These are phyloP conservation scores for Neurospora tetraspora DNA, from an alignment of 495 filamentous ascomycete species.

Conservation along the genomic window DNA sequence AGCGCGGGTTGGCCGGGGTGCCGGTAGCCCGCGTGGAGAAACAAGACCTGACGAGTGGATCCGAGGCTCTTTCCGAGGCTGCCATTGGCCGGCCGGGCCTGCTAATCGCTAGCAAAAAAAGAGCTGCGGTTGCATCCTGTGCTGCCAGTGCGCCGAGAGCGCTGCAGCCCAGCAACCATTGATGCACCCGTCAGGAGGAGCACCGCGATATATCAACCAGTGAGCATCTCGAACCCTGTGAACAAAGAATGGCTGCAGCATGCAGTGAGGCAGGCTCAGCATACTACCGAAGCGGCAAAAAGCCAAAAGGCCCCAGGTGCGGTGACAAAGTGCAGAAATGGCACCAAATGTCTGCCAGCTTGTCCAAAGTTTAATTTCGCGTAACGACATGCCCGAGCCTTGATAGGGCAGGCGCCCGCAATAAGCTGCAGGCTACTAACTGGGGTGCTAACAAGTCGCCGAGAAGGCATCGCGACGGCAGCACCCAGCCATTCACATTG, in stretches of 20 bases:
- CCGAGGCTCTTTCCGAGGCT: neutral
- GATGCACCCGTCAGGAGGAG: neutral
- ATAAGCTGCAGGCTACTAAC: neutral
- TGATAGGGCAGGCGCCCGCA: neutral
- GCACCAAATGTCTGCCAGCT: neutral
- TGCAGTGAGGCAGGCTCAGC: neutral
- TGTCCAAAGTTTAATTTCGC: neutral
- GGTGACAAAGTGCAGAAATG: neutral
- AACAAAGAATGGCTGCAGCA: neutral
- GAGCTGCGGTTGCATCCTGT: neutral
- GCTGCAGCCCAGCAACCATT: neutral
- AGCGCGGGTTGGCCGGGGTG: neutral
- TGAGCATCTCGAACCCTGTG: neutral
- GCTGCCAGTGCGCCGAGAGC: neutral
- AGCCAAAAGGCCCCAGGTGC: neutral
- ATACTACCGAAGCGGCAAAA: neutral
- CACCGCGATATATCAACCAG: neutral
- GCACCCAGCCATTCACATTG: neutral
- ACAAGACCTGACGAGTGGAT: neutral
- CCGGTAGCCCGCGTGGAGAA: neutral
- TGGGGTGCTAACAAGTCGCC: neutral
- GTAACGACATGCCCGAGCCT: neutral
- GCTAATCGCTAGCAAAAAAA: neutral
- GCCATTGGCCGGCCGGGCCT: neutral
- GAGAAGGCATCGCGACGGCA: neutral